Evolutionary conservation across 2,329 filamentous ascomycete genomes (phyloP), one percentile per base, ranked within the genome.

Genomic region (Colletotrichum truncatum): DNA sequence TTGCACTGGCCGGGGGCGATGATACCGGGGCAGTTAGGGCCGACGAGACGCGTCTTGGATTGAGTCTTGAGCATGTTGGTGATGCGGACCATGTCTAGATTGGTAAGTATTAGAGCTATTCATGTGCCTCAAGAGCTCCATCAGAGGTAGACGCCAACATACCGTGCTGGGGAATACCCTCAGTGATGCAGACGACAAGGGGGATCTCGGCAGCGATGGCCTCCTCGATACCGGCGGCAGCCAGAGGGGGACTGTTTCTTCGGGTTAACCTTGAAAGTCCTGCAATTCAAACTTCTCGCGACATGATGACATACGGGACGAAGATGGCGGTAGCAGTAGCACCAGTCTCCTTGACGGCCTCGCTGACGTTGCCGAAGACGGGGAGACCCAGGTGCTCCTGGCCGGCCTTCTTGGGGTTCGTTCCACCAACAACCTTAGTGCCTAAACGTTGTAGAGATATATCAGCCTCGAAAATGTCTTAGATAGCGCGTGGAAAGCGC

Each of bases 321-420:
- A 98, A 98, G 84, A 98, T 93, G 73, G 93, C 94, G 55, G 93
- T 97, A 70, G 96, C 95, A 70, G 88, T 94, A 70, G 96, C 95
- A 76, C 93, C 93, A 54, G 93, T 97, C 82, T 94, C 84, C 86
- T 94, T 96, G 70, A 97, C 89, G 69, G 93, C 96, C 59, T 99
- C 94, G 73, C 84, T 82, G 72, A 99, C 96, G 74, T 88, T 95
- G 75, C 89, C 92, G 82, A 98, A 99, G 76, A 99, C 96, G 66
- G 96, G 96, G 73, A 92, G 91, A 78, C 90, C 93, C 69, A 99
- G 89, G 82, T 99, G 96, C 78, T 89, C 91, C 75, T 88, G 83
- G 76, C 96, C 96, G 71, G 96, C 96, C 87, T 99, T 99, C 88
- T 97, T 98, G 78, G 96, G 96, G 86, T 98, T 98, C 77, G 95